Evolutionary conservation across 148 eudicot species (phyloP).

Genomic region (Camellia sinensis): DNA sequence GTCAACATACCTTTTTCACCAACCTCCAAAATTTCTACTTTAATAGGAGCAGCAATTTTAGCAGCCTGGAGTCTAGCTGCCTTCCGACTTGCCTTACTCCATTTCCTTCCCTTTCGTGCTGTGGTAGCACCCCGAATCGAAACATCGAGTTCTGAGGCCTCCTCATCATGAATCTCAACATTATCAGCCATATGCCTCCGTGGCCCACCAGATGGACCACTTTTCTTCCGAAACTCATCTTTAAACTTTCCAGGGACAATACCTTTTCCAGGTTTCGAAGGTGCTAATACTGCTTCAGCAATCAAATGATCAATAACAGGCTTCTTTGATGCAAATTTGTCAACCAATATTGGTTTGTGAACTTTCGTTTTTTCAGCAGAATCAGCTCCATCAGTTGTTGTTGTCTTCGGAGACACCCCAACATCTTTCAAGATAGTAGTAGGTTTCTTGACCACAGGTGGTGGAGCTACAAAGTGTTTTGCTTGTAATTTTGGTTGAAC

Average conservation of each 20-base stretch:
- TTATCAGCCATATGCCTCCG: slow-evolving; percentile 53
- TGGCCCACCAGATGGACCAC: slow-evolving; percentile 49
- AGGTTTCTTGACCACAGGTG: slow-evolving; percentile 51
- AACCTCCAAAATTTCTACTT: slow-evolving; percentile 86
- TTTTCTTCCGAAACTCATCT: slow-evolving; percentile 65
- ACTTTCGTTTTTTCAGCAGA: slow-evolving; percentile 45
- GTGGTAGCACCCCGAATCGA: slow-evolving; percentile 51
- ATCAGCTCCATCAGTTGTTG: slow-evolving; percentile 30
- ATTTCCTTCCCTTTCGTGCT: slow-evolving; percentile 82
- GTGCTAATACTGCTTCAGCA: slow-evolving; percentile 76
- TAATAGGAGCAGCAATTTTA: slow-evolving; percentile 83
- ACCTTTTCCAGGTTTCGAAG: slow-evolving; percentile 60
- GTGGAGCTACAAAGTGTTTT: slow-evolving; percentile 69
- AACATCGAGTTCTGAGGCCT: slow-evolving; percentile 65
- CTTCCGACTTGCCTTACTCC: slow-evolving; percentile 89
- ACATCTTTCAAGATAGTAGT: slow-evolving; percentile 59
- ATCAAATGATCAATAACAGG: slow-evolving; percentile 56
- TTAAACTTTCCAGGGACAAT: slow-evolving; percentile 51
- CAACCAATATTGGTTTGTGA: slow-evolving; percentile 75
- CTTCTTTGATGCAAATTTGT: slow-evolving; percentile 78
- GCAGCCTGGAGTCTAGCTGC: slow-evolving; percentile 94
- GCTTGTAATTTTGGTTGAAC: slow-evolving; percentile 65
- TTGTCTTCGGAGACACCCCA: slow-evolving; percentile 47
- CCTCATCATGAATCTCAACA: slow-evolving; percentile 58
- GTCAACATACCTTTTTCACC: slow-evolving; percentile 81